Percentiles rank a stretch among this genome's conserved stretches.
Evolutionary conservation across 768 basidiomycete species (phyloP).

Genomic region (Mycena belliarum): DNA sequence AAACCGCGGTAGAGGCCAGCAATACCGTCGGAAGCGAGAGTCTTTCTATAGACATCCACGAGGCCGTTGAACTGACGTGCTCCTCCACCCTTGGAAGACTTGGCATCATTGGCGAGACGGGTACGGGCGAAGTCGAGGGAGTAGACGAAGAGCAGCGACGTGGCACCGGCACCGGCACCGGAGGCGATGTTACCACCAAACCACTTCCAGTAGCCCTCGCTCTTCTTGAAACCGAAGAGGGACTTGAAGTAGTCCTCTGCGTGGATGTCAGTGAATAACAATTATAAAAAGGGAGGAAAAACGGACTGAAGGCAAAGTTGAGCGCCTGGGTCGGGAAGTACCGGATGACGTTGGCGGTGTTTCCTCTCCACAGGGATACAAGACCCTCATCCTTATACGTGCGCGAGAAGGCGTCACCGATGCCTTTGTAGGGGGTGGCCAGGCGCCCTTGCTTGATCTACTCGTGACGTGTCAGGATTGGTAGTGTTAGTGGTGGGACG

Average conservation of each 20-base stretch:
- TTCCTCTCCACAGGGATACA: slow-evolving; percentile 96
- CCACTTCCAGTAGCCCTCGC: slow-evolving; percentile 97
- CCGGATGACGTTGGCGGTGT: slow-evolving; percentile 99
- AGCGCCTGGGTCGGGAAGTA: slow-evolving; percentile 99
- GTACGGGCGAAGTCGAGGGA: slow-evolving; percentile 99
- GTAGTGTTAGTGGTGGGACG: slow-evolving; percentile 3
- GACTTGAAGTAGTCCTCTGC: slow-evolving; percentile 99
- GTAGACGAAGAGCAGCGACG: slow-evolving; percentile 98
- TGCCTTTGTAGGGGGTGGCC: slow-evolving; percentile 93
- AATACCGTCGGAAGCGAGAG: slow-evolving; percentile 95
- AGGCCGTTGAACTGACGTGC: slow-evolving; percentile 98
- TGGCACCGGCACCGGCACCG: slow-evolving; percentile 99
- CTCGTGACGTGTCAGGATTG: slow-evolving; percentile 36
- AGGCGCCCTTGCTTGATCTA: slow-evolving; percentile 99
- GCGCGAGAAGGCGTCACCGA: slow-evolving; percentile 87
- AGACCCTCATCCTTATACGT: slow-evolving; percentile 96
- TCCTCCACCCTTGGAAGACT: slow-evolving; percentile 89
- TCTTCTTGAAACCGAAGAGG: slow-evolving; percentile 97
- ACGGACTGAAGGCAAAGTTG: slow-evolving; percentile 99
- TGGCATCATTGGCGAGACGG: slow-evolving; percentile 96
- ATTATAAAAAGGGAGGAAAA: background rate
- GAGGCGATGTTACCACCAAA: slow-evolving; percentile 97
- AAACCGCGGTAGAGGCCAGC: slow-evolving; percentile 99
- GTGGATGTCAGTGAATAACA: slow-evolving; percentile 13
- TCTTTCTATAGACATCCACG: slow-evolving; percentile 96